These are phyloP conservation scores for Solanum virginianum DNA, from an alignment of 257 asterid species.

Conservation along the genomic window DNA sequence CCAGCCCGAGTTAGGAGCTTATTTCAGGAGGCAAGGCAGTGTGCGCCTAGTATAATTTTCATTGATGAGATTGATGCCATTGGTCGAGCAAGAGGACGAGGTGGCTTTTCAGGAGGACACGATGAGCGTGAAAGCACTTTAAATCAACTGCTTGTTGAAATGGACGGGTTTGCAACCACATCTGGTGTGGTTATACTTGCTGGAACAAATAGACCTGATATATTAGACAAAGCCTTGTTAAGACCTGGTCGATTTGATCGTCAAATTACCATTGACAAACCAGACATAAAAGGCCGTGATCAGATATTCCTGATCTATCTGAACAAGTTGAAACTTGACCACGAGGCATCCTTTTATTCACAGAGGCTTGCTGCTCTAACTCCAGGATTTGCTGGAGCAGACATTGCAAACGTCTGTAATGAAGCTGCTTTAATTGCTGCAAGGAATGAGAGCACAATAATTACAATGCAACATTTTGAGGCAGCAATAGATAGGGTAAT, in stretches of 20 bases:
- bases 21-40: slow-evolving; percentile 80
- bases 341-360: slow-evolving; percentile 60
- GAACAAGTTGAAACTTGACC: slow-evolving; percentile 51
- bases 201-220: slow-evolving; percentile 84
- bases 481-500: slow-evolving; percentile 86
- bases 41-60: slow-evolving; percentile 87
- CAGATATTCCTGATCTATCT: slow-evolving; percentile 65
- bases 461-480: slow-evolving; percentile 71
- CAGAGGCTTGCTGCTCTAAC: slow-evolving; percentile 88
- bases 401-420: slow-evolving; percentile 87
- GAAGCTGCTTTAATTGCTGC: slow-evolving; percentile 95
- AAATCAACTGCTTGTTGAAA: slow-evolving; percentile 89
- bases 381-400: slow-evolving; percentile 97
- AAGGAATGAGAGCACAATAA: slow-evolving; percentile 38
- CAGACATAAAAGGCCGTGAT: slow-evolving; percentile 83
- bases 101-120: slow-evolving; percentile 45
- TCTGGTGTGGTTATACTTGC: slow-evolving; percentile 88
- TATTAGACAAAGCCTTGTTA: slow-evolving; percentile 74
- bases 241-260: slow-evolving; percentile 96
- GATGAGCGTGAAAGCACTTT: slow-evolving; percentile 81
- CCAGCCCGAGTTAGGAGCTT: slow-evolving; percentile 77
- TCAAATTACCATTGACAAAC: slow-evolving; percentile 73
- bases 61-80: slow-evolving; percentile 91
- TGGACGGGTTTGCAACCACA: slow-evolving; percentile 91
- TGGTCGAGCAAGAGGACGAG: slow-evolving; percentile 76